Evolutionary conservation across 2,329 filamentous ascomycete genomes (phyloP).

Genomic region (Epichloe gansuensis): DNA sequence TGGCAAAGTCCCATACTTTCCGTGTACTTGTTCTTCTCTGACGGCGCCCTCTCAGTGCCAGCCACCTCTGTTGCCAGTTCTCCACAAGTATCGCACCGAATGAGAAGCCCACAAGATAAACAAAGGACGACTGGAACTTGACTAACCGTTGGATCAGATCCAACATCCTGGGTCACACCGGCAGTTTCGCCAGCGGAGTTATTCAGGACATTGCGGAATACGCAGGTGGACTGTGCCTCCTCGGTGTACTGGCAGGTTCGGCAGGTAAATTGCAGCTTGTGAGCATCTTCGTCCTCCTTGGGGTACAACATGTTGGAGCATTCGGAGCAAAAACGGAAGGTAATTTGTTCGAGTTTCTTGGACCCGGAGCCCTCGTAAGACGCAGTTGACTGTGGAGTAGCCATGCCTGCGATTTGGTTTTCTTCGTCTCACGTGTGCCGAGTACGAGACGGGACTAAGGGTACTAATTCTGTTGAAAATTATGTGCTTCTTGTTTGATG

Average conservation of each 20-base stretch:
- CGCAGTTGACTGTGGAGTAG: slow-evolving; percentile 41
- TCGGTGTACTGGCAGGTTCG: slow-evolving; percentile 90
- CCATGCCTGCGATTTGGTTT: slow-evolving; percentile 29
- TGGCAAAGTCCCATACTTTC: slow-evolving; percentile 19
- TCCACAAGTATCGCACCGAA: slow-evolving; percentile 31
- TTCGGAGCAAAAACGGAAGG: slow-evolving; percentile 96
- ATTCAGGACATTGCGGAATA: slow-evolving; percentile 90
- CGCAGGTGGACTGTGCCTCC: slow-evolving; percentile 74
- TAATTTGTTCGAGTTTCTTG: slow-evolving; percentile 64
- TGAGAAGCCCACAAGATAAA: slow-evolving; percentile 32
- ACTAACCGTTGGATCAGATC: slow-evolving; percentile 97
- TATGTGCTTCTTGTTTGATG: slow-evolving; percentile 1
- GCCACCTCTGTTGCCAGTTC: slow-evolving; percentile 14
- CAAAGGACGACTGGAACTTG: slow-evolving; percentile 31
- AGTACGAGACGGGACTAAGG: background rate
- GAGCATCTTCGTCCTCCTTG: slow-evolving; percentile 77
- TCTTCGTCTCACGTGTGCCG: background rate
- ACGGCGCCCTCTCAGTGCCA: background rate
- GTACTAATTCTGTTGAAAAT: slow-evolving; percentile 2
- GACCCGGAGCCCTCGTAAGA: slow-evolving; percentile 31
- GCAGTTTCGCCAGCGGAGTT: slow-evolving; percentile 89
- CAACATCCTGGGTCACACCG: slow-evolving; percentile 94
- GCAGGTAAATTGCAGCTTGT: slow-evolving; percentile 87
- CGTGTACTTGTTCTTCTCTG: slow-evolving; percentile 4
- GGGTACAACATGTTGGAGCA: slow-evolving; percentile 98